These are phyloP conservation scores for Eudorina sp. DNA, from an alignment of 139 green algal species.

Conservation along the genomic window DNA sequence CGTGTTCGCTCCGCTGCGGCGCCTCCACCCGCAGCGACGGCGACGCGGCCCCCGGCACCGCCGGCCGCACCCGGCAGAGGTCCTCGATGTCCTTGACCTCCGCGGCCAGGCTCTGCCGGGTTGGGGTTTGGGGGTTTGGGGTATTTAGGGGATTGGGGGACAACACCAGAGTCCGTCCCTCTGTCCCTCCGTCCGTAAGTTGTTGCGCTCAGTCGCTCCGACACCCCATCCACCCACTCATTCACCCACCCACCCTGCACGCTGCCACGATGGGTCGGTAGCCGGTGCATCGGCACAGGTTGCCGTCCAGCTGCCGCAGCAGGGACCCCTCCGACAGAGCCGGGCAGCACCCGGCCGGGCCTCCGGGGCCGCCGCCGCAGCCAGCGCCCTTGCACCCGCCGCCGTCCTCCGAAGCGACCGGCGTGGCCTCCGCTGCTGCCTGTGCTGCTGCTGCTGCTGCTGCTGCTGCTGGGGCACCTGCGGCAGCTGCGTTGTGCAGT, in stretches of 20 bases:
- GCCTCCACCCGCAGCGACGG: background rate
- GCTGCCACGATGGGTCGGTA: slow-evolving; percentile 82
- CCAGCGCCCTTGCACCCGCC: background rate
- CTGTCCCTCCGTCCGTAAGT: too few species aligned
- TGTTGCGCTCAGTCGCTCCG: too few species aligned
- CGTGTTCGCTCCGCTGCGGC: background rate
- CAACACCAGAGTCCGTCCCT: background rate
- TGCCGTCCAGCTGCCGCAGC: slow-evolving; percentile 78
- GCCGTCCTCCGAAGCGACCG: too few species aligned
- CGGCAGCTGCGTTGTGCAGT: slow-evolving; percentile 40
- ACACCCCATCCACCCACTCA: background rate
- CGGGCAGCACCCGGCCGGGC: background rate
- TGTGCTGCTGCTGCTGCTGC: background rate
- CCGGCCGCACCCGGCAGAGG: background rate
- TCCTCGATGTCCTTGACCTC: slow-evolving; percentile 29
- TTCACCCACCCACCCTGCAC: slow-evolving; percentile 54
- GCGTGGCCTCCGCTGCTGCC: too few species aligned
- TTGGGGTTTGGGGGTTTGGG: too few species aligned
- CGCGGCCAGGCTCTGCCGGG: background rate
- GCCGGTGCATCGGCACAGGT: slow-evolving; percentile 88
- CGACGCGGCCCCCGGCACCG: background rate
- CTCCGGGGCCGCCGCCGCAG: slow-evolving; percentile 26
- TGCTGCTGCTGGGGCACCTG: background rate
- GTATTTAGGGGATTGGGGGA: too few species aligned
- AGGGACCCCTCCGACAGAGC: slow-evolving; percentile 39